Evolutionary conservation across 1,284 basidiomycete genomes (phyloP), one percentile per base, ranked within the genome.

Genomic region (Pholiota adiposa): DNA sequence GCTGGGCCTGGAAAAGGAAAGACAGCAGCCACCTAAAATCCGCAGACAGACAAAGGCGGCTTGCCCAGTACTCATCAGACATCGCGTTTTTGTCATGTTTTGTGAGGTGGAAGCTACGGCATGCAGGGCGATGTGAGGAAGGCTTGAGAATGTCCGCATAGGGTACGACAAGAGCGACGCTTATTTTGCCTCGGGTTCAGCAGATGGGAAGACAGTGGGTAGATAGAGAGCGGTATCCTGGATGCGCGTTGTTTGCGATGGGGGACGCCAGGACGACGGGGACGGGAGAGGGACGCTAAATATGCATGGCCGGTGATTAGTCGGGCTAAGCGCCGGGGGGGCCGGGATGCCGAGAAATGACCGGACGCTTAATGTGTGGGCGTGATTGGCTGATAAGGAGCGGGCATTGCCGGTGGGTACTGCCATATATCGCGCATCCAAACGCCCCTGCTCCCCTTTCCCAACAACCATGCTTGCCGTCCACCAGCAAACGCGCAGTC

Each of bases 351-450:
- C 55, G 60, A 58, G 58, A 57, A 55, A 57, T 46, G 25, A 31
- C 56, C 61, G 61, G 41, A 54, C 2, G 6, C 40, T 41, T 5
- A 41, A 41, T 18, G 36, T 9, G 36, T 8, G n/a, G 0, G 40
- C 1, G 25, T 61, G 63, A 67, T 67, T 67, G 66, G 66, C 56
- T 61, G 65, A 65, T 65, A 67, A 66, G 62, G 48, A 25, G 58
- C 60, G 63, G 63, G 58, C 46, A 56, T 25, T 51, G 59, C 59
- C 58, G 58, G 56, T 33, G 53, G 46, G 16, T 16, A 33, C 21
- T 49, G 51, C 33, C 33, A 50, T 58, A 40, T 46, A 46, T 46
- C 44, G 44, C 44, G 44, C 54, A 29, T 29, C 43, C 16, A 33
- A 38, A 31, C 46, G 41, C 52, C 54, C 50, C 61, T 58, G 61